Evolutionary conservation across 2,329 filamentous ascomycete genomes (phyloP).

Genomic region (Pseudocercospora ulei): DNA sequence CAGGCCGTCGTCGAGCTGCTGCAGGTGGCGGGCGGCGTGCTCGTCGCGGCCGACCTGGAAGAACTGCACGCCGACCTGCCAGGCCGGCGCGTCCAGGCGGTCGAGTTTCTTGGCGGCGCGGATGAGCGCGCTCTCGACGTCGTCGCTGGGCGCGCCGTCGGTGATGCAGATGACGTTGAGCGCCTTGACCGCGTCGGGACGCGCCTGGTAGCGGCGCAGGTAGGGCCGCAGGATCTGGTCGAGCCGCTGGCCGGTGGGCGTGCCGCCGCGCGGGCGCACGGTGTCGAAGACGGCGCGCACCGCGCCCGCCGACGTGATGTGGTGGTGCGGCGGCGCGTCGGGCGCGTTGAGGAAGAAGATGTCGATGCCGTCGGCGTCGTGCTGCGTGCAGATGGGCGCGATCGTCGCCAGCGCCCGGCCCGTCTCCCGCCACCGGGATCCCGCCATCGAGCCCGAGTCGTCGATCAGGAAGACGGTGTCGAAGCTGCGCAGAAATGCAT

Average conservation of each 20-base stretch:
- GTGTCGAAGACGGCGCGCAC: slow-evolving; percentile 62
- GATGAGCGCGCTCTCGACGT: slow-evolving; percentile 62
- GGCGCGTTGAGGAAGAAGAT: slow-evolving; percentile 78
- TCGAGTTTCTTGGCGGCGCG: slow-evolving; percentile 61
- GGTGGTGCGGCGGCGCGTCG: slow-evolving; percentile 51
- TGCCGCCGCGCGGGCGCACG: slow-evolving; percentile 56
- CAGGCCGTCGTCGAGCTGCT: slow-evolving; percentile 65
- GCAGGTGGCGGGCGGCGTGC: slow-evolving; percentile 54
- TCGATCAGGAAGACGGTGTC: slow-evolving; percentile 88
- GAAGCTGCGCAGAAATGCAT: slow-evolving; percentile 66
- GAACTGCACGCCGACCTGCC: slow-evolving; percentile 89
- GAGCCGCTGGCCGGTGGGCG: slow-evolving; percentile 65
- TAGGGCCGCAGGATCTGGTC: slow-evolving; percentile 65
- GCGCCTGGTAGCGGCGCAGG: slow-evolving; percentile 46
- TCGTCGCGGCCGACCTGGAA: slow-evolving; percentile 79
- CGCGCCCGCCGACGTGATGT: slow-evolving; percentile 49
- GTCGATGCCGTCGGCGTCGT: slow-evolving; percentile 79
- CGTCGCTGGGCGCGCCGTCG: slow-evolving; percentile 72
- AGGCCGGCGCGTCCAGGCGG: slow-evolving; percentile 56
- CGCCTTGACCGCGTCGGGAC: slow-evolving; percentile 54
- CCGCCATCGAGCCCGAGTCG: slow-evolving; percentile 80
- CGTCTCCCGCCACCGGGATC: slow-evolving; percentile 66
- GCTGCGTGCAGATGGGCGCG: slow-evolving; percentile 67
- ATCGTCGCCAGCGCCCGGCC: slow-evolving; percentile 60
- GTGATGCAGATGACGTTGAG: slow-evolving; percentile 91